Conservation (phyloP, 176 grass and related monocot genomes). For the Eragrostis nindensis region DNA sequence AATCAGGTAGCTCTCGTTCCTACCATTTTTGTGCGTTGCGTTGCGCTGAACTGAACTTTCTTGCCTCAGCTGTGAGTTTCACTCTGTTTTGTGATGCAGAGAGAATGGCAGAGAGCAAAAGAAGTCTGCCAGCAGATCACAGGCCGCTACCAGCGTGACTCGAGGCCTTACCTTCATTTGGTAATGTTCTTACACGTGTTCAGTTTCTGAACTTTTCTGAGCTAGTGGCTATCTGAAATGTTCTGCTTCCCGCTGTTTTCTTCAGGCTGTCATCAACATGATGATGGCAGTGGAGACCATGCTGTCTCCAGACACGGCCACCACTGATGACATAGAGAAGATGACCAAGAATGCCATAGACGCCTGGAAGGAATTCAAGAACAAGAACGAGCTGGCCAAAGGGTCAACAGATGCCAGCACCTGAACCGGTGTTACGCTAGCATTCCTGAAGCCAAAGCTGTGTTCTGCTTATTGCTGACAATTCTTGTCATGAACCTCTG, state of each 20-base stretch:
- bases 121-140: slow-evolving; percentile 53
- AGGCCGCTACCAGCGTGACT: slow-evolving; percentile 40
- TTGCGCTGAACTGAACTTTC: neutral
- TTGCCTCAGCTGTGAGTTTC: neutral
- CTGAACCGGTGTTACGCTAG: neutral
- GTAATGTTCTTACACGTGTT: slow-evolving; percentile 27
- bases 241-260: neutral
- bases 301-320: slow-evolving; percentile 38
- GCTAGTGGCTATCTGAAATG: neutral
- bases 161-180: slow-evolving; percentile 51
- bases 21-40: neutral
- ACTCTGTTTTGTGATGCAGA: slow-evolving; percentile 25
- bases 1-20: slow-evolving; percentile 41
- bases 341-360: slow-evolving; percentile 43
- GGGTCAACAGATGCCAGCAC: slow-evolving; percentile 16
- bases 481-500: slow-evolving; percentile 2
- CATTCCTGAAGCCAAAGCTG: neutral
- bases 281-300: slow-evolving; percentile 68
- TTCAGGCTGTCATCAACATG: slow-evolving; percentile 65
- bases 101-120: slow-evolving; percentile 61
- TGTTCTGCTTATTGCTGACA: slow-evolving; percentile 7
- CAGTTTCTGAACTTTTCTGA: neutral
- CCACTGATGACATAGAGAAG: slow-evolving; percentile 43
- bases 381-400: slow-evolving; percentile 31
- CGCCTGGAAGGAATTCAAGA: slow-evolving; percentile 55